Conservation (phyloP, 2,329 filamentous ascomycete genomes). For the Leptodontidium sp. region DNA sequence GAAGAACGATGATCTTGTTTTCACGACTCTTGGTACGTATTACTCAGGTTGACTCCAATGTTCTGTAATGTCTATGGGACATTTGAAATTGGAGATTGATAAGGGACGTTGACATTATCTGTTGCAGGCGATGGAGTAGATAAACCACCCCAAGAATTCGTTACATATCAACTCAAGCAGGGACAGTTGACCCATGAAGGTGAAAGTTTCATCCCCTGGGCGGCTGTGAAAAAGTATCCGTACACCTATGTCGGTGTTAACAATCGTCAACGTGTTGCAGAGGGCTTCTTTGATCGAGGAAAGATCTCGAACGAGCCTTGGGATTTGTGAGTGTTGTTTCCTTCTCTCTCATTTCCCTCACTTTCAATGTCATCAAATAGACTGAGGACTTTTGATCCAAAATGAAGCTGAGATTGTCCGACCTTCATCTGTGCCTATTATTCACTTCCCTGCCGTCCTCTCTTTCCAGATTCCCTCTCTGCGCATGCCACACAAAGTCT, state of each 20-base stretch:
- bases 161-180: slow-evolving; percentile 35
- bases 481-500: background rate
- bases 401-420: background rate
- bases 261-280: slow-evolving; percentile 52
- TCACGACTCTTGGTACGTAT: background rate
- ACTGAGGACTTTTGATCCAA: background rate
- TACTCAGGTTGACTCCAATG: background rate
- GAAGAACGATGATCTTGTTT: slow-evolving; percentile 1
- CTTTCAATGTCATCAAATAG: slow-evolving; percentile 13
- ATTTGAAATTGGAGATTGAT: background rate
- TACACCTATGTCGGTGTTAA: slow-evolving; percentile 63
- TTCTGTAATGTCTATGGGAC: background rate
- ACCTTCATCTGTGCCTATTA: background rate
- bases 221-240: slow-evolving; percentile 64
- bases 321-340: slow-evolving; percentile 18
- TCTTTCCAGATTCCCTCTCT: background rate
- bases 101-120: background rate
- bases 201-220: slow-evolving; percentile 58
- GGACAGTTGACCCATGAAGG: slow-evolving; percentile 41
- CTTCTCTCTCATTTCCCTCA: slow-evolving; percentile 21
- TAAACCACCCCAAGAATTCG: background rate
- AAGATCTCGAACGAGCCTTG: slow-evolving; percentile 21
- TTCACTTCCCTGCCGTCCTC: background rate
- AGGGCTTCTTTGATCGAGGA: slow-evolving; percentile 20
- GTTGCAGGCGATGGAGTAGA: background rate